Evolutionary conservation across 1,139 yeast genomes (phyloP).

Genomic region (Casaregolazyma suthepensis): DNA sequence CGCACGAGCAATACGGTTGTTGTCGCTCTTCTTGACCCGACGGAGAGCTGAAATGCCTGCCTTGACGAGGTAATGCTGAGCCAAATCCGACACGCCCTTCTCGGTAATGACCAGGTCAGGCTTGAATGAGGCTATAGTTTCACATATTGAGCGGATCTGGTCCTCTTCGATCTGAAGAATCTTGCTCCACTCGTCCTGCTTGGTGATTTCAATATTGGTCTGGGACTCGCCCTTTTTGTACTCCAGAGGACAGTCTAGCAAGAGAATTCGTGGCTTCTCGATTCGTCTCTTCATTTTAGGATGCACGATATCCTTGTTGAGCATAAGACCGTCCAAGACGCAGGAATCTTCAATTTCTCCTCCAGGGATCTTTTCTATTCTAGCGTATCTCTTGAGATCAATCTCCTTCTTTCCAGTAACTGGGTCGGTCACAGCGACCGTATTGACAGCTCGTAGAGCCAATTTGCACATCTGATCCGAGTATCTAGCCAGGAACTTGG

Average conservation of each 20-base stretch:
- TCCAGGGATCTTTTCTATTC: slow-evolving; percentile 95
- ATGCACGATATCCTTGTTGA: slow-evolving; percentile 95
- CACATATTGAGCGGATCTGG: slow-evolving; percentile 85
- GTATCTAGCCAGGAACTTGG: slow-evolving; percentile 92
- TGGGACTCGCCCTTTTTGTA: slow-evolving; percentile 99
- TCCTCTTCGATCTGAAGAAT: slow-evolving; percentile 96
- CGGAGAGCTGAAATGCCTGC: slow-evolving; percentile 91
- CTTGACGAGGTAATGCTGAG: slow-evolving; percentile 91
- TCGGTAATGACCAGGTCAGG: slow-evolving; percentile 96
- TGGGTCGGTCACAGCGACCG: slow-evolving; percentile 53
- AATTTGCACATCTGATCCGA: slow-evolving; percentile 84
- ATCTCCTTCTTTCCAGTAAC: slow-evolving; percentile 63
- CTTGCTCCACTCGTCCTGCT: slow-evolving; percentile 95
- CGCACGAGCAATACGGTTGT: slow-evolving; percentile 94
- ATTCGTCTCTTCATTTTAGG: slow-evolving; percentile 93
- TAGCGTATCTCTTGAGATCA: slow-evolving; percentile 86
- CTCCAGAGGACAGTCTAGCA: slow-evolving; percentile 94
- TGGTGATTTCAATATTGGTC: slow-evolving; percentile 94
- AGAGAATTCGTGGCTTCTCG: slow-evolving; percentile 80
- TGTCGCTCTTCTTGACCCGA: slow-evolving; percentile 93
- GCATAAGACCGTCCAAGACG: slow-evolving; percentile 85
- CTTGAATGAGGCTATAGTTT: slow-evolving; percentile 72
- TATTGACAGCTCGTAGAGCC: slow-evolving; percentile 82
- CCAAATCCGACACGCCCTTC: slow-evolving; percentile 96
- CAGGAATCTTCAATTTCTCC: slow-evolving; percentile 88